These are phyloP conservation scores for Paramecium sexaurelia DNA, from an alignment of 73 alveolate species.

Conservation along the genomic window DNA sequence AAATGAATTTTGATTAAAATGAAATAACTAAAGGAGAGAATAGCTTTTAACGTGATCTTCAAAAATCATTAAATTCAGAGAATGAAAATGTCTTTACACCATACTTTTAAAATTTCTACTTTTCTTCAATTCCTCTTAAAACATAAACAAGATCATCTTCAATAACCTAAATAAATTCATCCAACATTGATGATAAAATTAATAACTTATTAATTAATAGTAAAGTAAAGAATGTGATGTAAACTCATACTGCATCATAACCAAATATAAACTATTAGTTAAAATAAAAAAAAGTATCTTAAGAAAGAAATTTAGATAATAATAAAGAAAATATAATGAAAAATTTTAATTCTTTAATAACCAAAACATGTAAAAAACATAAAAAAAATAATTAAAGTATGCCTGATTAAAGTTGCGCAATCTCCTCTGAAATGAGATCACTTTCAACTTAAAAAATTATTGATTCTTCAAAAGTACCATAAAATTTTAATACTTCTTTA, in stretches of 20 bases:
- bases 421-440: conserved; percentile 4
- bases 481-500: background rate
- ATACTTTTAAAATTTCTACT: background rate
- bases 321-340: conserved; percentile 39
- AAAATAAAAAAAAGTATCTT: background rate
- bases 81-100: conserved; percentile 20
- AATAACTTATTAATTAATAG: background rate
- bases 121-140: background rate
- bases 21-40: conserved; percentile 57
- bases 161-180: conserved; percentile 2
- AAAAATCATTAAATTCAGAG: background rate
- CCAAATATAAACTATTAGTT: background rate
- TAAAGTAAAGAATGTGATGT: background rate
- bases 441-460: background rate
- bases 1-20: conserved; percentile 52
- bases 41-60: conserved; percentile 15
- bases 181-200: background rate
- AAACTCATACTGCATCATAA: background rate
- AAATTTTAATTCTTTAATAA: conserved; percentile 1
- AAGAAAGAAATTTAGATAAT: background rate
- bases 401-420: conserved; percentile 7
- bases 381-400: conserved; percentile 33
- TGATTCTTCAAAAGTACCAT: background rate
- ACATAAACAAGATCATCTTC: background rate
- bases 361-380: background rate